Percentiles rank a stretch among this genome's conserved stretches.
These are phyloP conservation scores for Lactarius vividus DNA, from an alignment of 768 basidiomycete species.

Conservation along the genomic window DNA sequence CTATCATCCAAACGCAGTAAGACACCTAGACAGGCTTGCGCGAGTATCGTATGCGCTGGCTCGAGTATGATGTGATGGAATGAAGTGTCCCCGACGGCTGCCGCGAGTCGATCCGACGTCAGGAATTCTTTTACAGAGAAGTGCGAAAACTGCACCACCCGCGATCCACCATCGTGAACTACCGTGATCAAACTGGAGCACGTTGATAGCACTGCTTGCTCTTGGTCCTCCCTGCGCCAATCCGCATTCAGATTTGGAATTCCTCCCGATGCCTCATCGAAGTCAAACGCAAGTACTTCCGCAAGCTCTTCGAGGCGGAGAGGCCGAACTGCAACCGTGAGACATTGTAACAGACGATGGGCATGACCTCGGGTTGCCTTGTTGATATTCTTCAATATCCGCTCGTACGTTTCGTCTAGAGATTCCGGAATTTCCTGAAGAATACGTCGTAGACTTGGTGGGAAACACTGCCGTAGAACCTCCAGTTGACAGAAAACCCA, in stretches of 20 bases:
- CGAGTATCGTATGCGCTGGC: not conserved
- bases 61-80: not conserved
- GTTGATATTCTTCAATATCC: not conserved
- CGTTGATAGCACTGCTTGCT: not conserved
- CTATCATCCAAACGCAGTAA: not conserved
- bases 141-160: constrained; percentile 3
- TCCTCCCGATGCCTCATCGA: not conserved
- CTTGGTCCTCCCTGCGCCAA: not conserved
- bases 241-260: not conserved
- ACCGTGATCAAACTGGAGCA: constrained; percentile 2
- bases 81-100: not conserved
- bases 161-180: not conserved
- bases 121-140: not conserved
- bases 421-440: not conserved
- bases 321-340: not conserved
- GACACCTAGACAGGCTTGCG: not conserved
- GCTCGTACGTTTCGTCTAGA: constrained; percentile 5
- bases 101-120: not conserved
- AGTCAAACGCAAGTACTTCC: constrained; percentile 3
- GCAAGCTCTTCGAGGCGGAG: not conserved
- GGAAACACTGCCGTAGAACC: not conserved
- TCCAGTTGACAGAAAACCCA: not conserved
- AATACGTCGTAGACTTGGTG: not conserved
- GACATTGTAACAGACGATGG: not conserved
- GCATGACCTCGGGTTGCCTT: not conserved